Base-by-base conservation (phyloP, 495 filamentous ascomycete species). In the Xylaria telfairii region DNA sequence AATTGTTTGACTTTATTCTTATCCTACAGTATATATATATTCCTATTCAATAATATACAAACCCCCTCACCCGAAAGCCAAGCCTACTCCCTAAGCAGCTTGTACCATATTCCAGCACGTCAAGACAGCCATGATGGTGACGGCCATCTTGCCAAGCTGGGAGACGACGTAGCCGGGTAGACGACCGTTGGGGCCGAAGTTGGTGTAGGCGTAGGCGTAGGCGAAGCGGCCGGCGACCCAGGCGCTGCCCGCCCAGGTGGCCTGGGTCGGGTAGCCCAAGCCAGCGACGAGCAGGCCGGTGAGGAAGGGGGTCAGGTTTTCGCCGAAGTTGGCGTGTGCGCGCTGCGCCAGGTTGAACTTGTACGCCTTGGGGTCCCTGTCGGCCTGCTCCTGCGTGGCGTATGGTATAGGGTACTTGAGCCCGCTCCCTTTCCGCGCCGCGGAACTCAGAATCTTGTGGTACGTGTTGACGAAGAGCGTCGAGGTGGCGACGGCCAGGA, bases 261-360 rank as follows among this genome's bases (percentile, higher is more conserved):
- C 84, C 1, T 83, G 73, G 24, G 83, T 70, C 1, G 92, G 92
- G 80, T 88, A 90, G 71, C 84, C 79, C 70, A 90, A 73, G 41
- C 85, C 83, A 21, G 83, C 76, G 39, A 91, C 83, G 60, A 91
- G 79, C 24, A 92, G 80, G 39, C 82, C 83, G 49, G 81, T 83
- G 42, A 92, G 77, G 81, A 90, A 84, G 34, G 89, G 83, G 5
- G 88, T 74, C 21, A 88, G 78, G 76, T 91, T 91, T 80, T 94
- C 92, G 60, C 88, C 83, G 80, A 87, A 93, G 81, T 93, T 92
- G 71, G 80, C 76, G 82, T 94, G 92, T 6, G 91, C 89, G 65
- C 92, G 88, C 79, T 94, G 92, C 49, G 90, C 83, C 74, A 87
- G 86, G 83, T 89, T 85, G 76, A 86, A 85, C 47, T 72, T 66